These are phyloP conservation scores for Paramecium sonneborni DNA, from an alignment of 73 alveolate genomes.

Conservation along the genomic window DNA sequence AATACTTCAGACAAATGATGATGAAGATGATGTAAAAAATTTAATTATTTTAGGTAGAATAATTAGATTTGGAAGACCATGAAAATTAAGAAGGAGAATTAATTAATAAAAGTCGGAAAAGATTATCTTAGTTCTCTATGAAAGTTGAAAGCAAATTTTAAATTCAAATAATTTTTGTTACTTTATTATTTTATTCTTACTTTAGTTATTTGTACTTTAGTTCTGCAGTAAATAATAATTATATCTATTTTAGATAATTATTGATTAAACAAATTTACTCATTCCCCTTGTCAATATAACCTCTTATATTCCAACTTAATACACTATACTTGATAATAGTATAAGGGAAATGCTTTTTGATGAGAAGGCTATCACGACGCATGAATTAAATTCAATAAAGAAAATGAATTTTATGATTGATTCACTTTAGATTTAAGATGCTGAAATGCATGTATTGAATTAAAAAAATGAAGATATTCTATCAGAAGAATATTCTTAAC, in stretches of 20 bases:
- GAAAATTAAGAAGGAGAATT: background rate
- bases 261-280: background rate
- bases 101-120: background rate
- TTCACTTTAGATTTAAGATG: background rate
- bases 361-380: background rate
- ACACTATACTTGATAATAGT: background rate
- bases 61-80: background rate
- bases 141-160: background rate
- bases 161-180: background rate
- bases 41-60: background rate
- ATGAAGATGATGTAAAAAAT: constrained; percentile 5
- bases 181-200: background rate
- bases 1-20: constrained; percentile 34
- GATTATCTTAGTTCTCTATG: background rate
- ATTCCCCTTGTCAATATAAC: background rate
- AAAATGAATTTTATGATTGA: background rate
- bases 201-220: background rate
- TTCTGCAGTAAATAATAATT: background rate
- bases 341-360: background rate
- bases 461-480: background rate
- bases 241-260: background rate
- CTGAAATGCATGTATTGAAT: background rate
- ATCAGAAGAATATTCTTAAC: background rate
- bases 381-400: background rate
- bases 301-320: background rate